These are phyloP conservation scores for Colletotrichum viniferum DNA, from an alignment of 2,329 filamentous ascomycete genomes.

Conservation along the genomic window DNA sequence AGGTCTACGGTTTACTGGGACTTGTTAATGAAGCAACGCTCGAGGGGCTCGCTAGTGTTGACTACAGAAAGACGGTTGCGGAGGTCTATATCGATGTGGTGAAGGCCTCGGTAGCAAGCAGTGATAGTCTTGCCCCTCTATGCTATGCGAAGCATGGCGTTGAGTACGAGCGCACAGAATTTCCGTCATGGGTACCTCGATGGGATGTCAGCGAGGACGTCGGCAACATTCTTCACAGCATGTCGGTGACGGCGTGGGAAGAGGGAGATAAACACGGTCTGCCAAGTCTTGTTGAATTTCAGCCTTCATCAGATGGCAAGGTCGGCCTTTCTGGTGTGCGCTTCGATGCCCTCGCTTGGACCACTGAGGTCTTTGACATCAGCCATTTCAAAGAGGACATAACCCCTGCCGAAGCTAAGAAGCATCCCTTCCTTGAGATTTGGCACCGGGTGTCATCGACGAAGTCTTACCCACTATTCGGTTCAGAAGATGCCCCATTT, in stretches of 20 bases:
- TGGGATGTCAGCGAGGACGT: background rate
- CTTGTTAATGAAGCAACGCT: background rate
- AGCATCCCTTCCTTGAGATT: background rate
- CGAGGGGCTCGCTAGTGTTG: background rate
- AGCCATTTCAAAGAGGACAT: background rate
- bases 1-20: slow-evolving; percentile 1
- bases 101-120: background rate
- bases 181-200: background rate
- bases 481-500: background rate
- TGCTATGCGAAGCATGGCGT: background rate
- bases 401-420: background rate
- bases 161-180: background rate
- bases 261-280: background rate
- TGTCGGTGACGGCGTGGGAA: background rate
- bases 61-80: background rate
- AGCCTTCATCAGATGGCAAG: background rate
- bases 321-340: background rate
- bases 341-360: background rate
- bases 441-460: background rate
- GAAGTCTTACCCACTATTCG: background rate
- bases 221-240: background rate
- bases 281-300: background rate
- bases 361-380: background rate
- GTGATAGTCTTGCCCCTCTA: background rate
- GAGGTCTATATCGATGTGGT: background rate